Evolutionary conservation across 2,329 filamentous ascomycete species (phyloP), one percentile per base, ranked within the genome.

Genomic region (Aspergillus niger): DNA sequence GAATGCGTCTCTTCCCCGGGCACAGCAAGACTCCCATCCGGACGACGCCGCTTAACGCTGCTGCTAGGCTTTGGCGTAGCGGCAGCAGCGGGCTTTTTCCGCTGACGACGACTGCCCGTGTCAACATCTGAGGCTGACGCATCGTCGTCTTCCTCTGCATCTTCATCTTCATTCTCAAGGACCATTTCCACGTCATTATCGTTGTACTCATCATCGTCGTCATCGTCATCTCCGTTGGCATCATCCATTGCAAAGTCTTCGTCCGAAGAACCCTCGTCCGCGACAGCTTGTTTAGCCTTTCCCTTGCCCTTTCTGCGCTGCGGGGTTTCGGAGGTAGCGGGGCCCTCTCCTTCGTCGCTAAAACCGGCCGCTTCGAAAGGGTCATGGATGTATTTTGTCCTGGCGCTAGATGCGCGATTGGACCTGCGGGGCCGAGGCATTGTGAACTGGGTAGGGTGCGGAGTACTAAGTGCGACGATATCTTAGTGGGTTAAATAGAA

Each of bases 401-500:
- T 70, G n/a, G 68, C 60, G 28, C 71, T 68, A 51, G 67, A 67
- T n/a, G 67, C 60, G 61, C 76, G 76, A 48, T 63, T 69, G 20
- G 76, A 77, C 61, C 75, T 73, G 65, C 76, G 74, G 22, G 67
- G 60, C 30, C 65, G 57, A 57, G 70, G 53, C 72, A 74, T 74
- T 7, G 8, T 65, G n/a, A 36, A 28, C 28, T 57, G 11, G 2
- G 32, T 11, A 6, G 5, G 5, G 5, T 36, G 32, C 32, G 32
- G 32, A 36, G 32, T 36, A 36, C 11, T 36, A 15, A 44, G 30
- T 50, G 47, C 47, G 26, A 20, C 47, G 26, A 20, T 26, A 7
- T 49, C 7, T 15, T 15, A 24, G 15, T 11, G 47, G 15, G 28
- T 43, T 8, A 11, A 20, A 17, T 43, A 43, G 17, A 24, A 30